A percentile compares a stretch with the other conserved stretches of the same genome.
Conservation (phyloP, 495 filamentous ascomycete genomes). For the Friedmanniomyces simplex region DNA sequence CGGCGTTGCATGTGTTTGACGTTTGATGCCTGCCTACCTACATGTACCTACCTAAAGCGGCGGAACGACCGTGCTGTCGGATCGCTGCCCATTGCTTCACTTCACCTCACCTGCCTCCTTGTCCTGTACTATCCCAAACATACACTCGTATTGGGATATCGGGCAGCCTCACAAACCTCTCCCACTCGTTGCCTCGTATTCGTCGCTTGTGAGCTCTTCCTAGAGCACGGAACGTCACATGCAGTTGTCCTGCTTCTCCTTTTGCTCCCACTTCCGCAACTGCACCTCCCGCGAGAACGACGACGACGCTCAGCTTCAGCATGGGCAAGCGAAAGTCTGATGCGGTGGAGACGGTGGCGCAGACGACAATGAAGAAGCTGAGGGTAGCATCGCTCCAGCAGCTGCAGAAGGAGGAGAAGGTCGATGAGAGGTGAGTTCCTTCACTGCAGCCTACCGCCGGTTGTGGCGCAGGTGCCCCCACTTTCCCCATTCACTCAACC, state of each 20-base stretch:
- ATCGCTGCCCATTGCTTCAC: too few relatives aligned
- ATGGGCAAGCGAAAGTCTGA: conserved; percentile 4
- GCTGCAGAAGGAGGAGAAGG: not conserved
- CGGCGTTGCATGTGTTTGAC: too few relatives aligned
- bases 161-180: not conserved
- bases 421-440: not conserved
- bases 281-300: not conserved
- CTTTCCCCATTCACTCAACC: not conserved
- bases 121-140: too few relatives aligned
- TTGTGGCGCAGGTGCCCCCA: not conserved
- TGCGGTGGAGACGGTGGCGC: not conserved
- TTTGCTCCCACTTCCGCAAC: not conserved
- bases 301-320: not conserved
- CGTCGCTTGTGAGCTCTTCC: not conserved
- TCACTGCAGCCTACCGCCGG: not conserved
- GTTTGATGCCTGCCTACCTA: too few relatives aligned
- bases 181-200: not conserved
- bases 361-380: not conserved
- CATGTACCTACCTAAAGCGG: too few relatives aligned
- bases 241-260: not conserved
- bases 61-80: too few relatives aligned
- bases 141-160: too few relatives aligned
- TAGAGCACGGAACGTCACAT: not conserved
- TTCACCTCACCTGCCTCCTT: too few relatives aligned
- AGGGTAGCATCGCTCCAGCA: not conserved